Evolutionary conservation across 2,329 filamentous ascomycete species (phyloP).

Genomic region (Didymella exigua): DNA sequence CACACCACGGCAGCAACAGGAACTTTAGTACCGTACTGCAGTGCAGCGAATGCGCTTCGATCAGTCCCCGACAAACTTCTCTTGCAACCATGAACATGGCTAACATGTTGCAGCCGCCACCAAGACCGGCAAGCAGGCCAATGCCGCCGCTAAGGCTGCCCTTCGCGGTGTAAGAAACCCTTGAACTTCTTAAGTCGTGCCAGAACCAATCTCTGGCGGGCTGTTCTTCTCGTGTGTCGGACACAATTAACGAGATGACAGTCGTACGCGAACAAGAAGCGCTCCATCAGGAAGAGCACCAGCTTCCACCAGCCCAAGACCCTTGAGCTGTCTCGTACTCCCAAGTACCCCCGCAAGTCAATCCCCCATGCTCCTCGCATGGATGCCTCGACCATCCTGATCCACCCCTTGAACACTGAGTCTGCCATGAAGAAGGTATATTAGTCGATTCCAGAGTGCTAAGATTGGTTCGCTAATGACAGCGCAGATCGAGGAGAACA

Average conservation of each 20-base stretch:
- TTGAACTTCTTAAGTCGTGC: conserved; percentile 53
- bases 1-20: conserved; percentile 14
- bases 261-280: conserved; percentile 81
- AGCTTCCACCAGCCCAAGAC: conserved; percentile 99
- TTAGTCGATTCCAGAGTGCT: background rate
- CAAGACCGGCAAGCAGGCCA: conserved; percentile 79
- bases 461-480: background rate
- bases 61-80: conserved; percentile 14
- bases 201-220: conserved; percentile 60
- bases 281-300: conserved; percentile 88
- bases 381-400: conserved; percentile 96
- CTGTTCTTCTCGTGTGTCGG: conserved; percentile 51
- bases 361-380: conserved; percentile 87
- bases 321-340: conserved; percentile 83
- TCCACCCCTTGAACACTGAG: conserved; percentile 99
- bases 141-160: conserved; percentile 91
- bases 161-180: conserved; percentile 82
- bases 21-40: conserved; percentile 20
- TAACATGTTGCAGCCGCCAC: conserved; percentile 52
- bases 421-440: conserved; percentile 93
- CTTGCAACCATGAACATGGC: conserved; percentile 20
- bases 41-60: conserved; percentile 31
- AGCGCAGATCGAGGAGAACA: conserved; percentile 92
- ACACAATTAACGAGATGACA: conserved; percentile 53
- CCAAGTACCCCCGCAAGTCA: conserved; percentile 97